Evolutionary conservation across 2,329 filamentous ascomycete species (phyloP), one percentile per base, ranked within the genome.

Genomic region (Apiospora malaysiana): DNA sequence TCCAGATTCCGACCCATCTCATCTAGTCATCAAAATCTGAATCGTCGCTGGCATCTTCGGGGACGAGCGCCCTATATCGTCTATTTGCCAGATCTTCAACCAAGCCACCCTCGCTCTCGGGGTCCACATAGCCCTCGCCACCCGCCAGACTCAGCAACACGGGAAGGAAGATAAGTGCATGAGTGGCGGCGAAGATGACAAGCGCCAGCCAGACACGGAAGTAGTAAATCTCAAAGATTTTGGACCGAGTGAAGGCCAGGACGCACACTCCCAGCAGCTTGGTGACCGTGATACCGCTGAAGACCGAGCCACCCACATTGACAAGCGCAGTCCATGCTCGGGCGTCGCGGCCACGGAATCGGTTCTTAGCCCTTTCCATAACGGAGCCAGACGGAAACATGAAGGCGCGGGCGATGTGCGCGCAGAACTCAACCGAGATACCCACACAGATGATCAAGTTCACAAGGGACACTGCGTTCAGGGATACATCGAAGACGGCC

Each of bases 171-270:
- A 99, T 88, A 66, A 99, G 85, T 0, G 96, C 94, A 81, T 99
- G 96, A 12, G 91, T 87, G 9, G 94, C 94, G 2, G 95, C 97
- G 81, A 97, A 95, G 12, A 97, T 81, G 14, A 99, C 95, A 70
- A 99, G 88, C 8, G 95, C 92, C 23, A 98, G 85, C 96, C 96
- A 99, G 59, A 99, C 93, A 59, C 96, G 89, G 87, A 99, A 99
- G 83, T 99, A 99, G 83, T 99, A 99, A 71, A 99, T 94, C 84
- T 99, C 97, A 77, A 99, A 99, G 78, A 99, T 99, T 89, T 98
- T 99, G 81, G 94, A 97, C 68, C 93, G 87, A 9, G 96, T 99
- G 78, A 98, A 99, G 0, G 96, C 96, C 25, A 99, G 85, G 46
- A 99, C 96, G 65, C 88, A 92, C 0, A 99, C 95, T 4, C 96